Percentiles rank a stretch among this genome's conserved stretches.
phyloP scores from a whole-genome alignment of 202 grass and related monocot genomes.

The Schoenoplectus triqueter region DNA sequence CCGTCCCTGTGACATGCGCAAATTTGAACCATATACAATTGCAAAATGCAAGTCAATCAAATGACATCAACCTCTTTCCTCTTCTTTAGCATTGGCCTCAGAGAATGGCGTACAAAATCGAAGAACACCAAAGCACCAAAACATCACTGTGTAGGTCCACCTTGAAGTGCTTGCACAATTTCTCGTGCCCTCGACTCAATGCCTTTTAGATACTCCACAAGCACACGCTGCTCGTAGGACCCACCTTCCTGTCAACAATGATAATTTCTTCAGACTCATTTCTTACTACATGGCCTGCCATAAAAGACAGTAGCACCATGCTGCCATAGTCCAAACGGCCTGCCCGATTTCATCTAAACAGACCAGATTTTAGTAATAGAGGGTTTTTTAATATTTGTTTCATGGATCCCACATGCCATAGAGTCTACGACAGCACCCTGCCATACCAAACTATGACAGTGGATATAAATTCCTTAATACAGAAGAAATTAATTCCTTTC shows the following conservation, averaged over 20 bases:
- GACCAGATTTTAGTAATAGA: too few relatives aligned
- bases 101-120: neutral
- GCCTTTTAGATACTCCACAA: constrained; percentile 89
- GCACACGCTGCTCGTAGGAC: constrained; percentile 78
- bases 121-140: neutral
- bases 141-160: constrained; percentile 39
- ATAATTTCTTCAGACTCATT: neutral
- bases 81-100: neutral
- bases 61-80: neutral
- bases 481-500: neutral
- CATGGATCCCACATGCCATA: too few relatives aligned
- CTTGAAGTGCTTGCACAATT: constrained; percentile 68
- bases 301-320: too few relatives aligned
- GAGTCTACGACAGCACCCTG: too few relatives aligned
- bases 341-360: too few relatives aligned
- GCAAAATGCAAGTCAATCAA: constrained; percentile 6
- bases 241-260: constrained; percentile 66
- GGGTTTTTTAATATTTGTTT: too few relatives aligned
- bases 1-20: neutral
- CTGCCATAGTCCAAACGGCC: too few relatives aligned
- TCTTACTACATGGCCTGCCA: too few relatives aligned
- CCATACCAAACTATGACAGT: too few relatives aligned
- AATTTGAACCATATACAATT: constrained; percentile 17
- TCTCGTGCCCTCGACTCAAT: constrained; percentile 80
- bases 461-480: too few relatives aligned